Conservation (phyloP, 2,329 filamentous ascomycete species). For the Talaromyces islandicus region DNA sequence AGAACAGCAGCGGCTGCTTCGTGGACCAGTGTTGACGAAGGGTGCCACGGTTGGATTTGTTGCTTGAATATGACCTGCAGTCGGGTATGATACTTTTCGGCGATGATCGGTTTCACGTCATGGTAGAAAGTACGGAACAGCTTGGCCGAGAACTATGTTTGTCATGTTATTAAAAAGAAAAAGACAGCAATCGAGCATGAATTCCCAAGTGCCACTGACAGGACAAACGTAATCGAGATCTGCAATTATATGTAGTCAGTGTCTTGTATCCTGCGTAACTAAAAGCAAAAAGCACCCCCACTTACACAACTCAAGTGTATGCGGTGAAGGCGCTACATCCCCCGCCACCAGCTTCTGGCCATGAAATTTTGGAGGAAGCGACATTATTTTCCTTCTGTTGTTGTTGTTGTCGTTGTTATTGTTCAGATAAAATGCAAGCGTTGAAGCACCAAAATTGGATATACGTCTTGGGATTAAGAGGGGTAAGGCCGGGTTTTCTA, state of each 20-base stretch:
- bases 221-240: slow-evolving; percentile 90
- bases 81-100: slow-evolving; percentile 51
- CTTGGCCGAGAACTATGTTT: slow-evolving; percentile 54
- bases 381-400: slow-evolving; percentile 36
- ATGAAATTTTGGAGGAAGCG: slow-evolving; percentile 54
- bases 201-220: slow-evolving; percentile 24
- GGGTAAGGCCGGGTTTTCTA: too few species aligned
- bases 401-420: background rate
- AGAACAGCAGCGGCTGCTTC: slow-evolving; percentile 82
- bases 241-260: slow-evolving; percentile 18
- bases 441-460: background rate
- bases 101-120: slow-evolving; percentile 59
- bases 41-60: slow-evolving; percentile 94
- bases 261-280: background rate
- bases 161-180: background rate
- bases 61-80: slow-evolving; percentile 80
- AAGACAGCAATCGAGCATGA: background rate
- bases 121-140: slow-evolving; percentile 72
- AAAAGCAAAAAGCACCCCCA: background rate
- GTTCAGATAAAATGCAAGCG: background rate
- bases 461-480: background rate
- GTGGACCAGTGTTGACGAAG: slow-evolving; percentile 63
- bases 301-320: slow-evolving; percentile 36
- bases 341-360: slow-evolving; percentile 39
- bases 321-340: slow-evolving; percentile 17